Conservation (phyloP, 345 rosid species). For the Salix purpurea region DNA sequence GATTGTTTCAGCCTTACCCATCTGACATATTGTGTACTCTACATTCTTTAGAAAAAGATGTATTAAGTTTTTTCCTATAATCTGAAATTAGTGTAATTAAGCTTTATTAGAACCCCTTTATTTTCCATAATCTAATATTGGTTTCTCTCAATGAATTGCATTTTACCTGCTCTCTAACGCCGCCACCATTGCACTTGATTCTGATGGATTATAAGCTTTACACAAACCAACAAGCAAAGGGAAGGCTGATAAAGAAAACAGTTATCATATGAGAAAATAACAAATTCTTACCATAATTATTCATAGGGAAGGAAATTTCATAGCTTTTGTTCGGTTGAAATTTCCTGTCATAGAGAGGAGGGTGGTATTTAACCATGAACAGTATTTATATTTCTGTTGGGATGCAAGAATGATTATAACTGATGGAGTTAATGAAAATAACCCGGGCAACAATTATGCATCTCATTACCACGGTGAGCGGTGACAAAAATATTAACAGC, state of each 20-base stretch:
- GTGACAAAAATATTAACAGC: not conserved
- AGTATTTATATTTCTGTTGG: not conserved
- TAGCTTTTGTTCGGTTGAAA: not conserved
- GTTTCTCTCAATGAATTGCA: not conserved
- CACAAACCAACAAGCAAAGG: not conserved
- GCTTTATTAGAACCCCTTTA: not conserved
- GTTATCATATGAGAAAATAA: not conserved
- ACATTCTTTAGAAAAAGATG: slow-evolving; percentile 17
- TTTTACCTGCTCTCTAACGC: not conserved
- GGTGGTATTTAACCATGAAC: not conserved
- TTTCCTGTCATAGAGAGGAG: not conserved
- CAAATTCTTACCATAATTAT: too few species aligned
- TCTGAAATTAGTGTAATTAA: slow-evolving; percentile 11
- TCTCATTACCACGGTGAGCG: not conserved
- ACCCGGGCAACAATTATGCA: not conserved
- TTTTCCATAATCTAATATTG: not conserved
- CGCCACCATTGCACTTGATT: not conserved
- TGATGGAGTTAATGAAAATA: slow-evolving; percentile 5
- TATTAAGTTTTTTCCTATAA: not conserved
- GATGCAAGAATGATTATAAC: not conserved
- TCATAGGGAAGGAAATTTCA: too few species aligned
- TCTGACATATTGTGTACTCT: not conserved
- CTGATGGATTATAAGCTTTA: not conserved
- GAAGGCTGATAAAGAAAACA: not conserved
- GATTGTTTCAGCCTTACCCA: slow-evolving; percentile 32